Evolutionary conservation across 2,329 filamentous ascomycete species (phyloP).

Genomic region (Exophiala calicioides): DNA sequence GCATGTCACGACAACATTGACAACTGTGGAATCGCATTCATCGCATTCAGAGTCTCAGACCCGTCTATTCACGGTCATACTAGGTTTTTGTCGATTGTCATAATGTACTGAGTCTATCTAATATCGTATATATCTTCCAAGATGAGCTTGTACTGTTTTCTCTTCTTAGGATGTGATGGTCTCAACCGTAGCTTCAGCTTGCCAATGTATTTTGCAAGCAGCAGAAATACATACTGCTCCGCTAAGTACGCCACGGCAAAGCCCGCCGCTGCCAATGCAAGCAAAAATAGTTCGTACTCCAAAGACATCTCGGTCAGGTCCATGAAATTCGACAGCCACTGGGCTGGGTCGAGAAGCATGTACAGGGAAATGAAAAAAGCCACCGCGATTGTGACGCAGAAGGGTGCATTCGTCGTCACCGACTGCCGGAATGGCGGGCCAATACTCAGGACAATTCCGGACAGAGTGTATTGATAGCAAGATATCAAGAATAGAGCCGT

Average conservation of each 20-base stretch:
- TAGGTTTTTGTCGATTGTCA: no score
- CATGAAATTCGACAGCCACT: constrained; percentile 73
- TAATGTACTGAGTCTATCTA: constrained; percentile 41
- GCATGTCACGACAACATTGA: no score
- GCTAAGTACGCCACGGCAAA: constrained; percentile 69
- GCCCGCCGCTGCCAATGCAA: constrained; percentile 69
- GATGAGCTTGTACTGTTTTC: constrained; percentile 86
- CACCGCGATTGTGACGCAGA: constrained; percentile 72
- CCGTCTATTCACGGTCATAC: no score
- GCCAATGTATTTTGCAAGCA: constrained; percentile 68
- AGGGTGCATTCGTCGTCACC: constrained; percentile 80
- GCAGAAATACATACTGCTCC: constrained; percentile 71
- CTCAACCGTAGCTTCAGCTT: constrained; percentile 57
- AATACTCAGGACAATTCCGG: constrained; percentile 86
- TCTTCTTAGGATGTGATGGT: constrained; percentile 66
- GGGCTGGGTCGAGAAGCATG: constrained; percentile 75
- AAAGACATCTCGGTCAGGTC: constrained; percentile 76
- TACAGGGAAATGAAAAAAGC: constrained; percentile 70
- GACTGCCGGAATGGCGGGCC: constrained; percentile 84
- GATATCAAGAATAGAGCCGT: constrained; percentile 85
- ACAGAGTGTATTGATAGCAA: constrained; percentile 93
- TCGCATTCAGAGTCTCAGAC: no score
- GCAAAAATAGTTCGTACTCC: constrained; percentile 71
- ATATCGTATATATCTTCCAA: constrained; percentile 58
- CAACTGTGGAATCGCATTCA: background rate